These are phyloP conservation scores for Carallia brachiata DNA, from an alignment of 345 rosid species.

Conservation along the genomic window DNA sequence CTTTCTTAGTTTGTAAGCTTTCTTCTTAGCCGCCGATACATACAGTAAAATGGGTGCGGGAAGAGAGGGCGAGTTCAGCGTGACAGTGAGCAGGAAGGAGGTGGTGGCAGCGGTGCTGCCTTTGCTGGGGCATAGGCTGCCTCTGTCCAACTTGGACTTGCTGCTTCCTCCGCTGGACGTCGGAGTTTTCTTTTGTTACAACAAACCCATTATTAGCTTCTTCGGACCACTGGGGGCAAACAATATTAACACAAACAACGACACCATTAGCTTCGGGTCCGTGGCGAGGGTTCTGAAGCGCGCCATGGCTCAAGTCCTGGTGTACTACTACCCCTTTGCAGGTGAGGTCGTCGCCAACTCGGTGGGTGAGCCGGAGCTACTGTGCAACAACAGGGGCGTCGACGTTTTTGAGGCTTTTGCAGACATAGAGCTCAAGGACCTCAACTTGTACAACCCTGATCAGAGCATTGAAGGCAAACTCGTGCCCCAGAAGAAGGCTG, in stretches of 20 bases:
- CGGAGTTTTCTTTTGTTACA: conserved; percentile 66
- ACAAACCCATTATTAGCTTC: conserved; percentile 14
- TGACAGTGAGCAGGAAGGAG: conserved; percentile 41
- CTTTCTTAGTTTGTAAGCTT: too few species aligned
- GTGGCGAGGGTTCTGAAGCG: conserved; percentile 43
- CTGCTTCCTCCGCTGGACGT: conserved; percentile 67
- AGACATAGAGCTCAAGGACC: conserved; percentile 46
- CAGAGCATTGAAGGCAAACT: conserved; percentile 57
- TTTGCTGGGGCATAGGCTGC: conserved; percentile 74
- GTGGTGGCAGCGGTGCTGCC: conserved; percentile 67
- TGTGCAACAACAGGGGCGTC: conserved; percentile 83
- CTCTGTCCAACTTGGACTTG: conserved; percentile 81
- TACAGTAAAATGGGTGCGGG: conserved; percentile 2
- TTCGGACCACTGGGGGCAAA: neutral
- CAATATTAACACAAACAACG: too few species aligned
- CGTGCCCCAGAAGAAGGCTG: conserved; percentile 53
- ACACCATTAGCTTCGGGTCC: conserved; percentile 18
- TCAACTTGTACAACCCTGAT: conserved; percentile 69
- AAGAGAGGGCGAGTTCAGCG: conserved; percentile 3
- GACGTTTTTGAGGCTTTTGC: conserved; percentile 68
- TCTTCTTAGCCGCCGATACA: too few species aligned
- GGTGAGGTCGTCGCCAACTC: conserved; percentile 64
- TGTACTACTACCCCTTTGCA: conserved; percentile 66
- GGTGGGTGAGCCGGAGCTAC: conserved; percentile 70
- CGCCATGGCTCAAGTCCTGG: conserved; percentile 64